phyloP scores from a whole-genome alignment of 148 eudicot genomes.

The Silene latifolia region DNA sequence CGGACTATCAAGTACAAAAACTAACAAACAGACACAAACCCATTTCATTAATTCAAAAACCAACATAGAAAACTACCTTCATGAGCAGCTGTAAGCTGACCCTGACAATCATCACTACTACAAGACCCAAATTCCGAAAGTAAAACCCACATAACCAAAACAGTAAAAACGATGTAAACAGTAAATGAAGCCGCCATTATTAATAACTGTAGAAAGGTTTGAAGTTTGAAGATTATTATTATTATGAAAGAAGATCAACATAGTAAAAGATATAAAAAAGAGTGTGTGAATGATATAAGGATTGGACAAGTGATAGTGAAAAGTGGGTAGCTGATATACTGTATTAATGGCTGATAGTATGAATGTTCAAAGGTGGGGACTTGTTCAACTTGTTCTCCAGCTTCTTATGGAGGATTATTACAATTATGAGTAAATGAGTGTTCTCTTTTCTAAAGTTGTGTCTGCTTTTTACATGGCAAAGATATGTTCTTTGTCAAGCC shows the following conservation, averaged over 20 bases:
- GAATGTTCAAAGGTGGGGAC: conserved; percentile 8
- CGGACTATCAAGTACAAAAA: too few relatives aligned
- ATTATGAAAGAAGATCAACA: conserved; percentile 3
- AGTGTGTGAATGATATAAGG: not conserved
- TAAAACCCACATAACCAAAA: conserved; percentile 12
- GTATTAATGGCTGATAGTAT: not conserved
- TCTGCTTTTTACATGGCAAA: not conserved
- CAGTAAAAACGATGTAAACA: not conserved
- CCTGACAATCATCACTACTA: conserved; percentile 13
- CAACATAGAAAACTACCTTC: conserved; percentile 20
- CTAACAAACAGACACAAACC: not conserved
- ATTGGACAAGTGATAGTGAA: not conserved
- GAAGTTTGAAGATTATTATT: not conserved
- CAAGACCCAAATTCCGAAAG: conserved; percentile 11
- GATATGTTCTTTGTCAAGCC: not conserved
- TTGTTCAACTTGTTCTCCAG: not conserved
- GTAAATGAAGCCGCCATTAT: conserved; percentile 2
- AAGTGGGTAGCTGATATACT: conserved; percentile 9
- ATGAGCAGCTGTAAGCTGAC: conserved; percentile 13
- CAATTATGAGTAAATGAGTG: not conserved
- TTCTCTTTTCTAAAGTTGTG: not conserved
- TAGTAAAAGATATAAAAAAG: not conserved
- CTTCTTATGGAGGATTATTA: not conserved
- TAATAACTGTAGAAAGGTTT: not conserved
- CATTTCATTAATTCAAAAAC: not conserved